Conservation (phyloP, 352 stramenopile genomes). For the Globisporangium polare region DNA sequence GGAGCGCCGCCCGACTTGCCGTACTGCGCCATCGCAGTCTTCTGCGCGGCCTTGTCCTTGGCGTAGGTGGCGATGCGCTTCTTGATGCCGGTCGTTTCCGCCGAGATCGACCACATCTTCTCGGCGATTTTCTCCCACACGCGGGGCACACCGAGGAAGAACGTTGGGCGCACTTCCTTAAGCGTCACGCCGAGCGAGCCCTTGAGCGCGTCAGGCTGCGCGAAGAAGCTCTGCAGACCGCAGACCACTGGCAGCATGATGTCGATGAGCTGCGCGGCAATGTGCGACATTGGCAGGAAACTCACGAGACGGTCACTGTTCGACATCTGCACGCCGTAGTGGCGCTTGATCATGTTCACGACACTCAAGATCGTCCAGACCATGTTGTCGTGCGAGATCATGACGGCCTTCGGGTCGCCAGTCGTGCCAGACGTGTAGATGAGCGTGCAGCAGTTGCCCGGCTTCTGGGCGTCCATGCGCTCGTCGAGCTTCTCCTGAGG, state of each 20-base stretch:
- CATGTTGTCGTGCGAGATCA: conserved; percentile 96
- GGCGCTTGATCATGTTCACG: conserved; percentile 52
- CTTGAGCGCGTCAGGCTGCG: conserved; percentile 88
- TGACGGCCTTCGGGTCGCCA: conserved; percentile 94
- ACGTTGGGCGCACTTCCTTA: conserved; percentile 82
- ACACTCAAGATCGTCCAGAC: conserved; percentile 78
- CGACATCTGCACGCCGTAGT: conserved; percentile 52
- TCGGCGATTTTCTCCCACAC: conserved; percentile 93
- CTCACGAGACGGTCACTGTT: conserved; percentile 76
- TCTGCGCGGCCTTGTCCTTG: conserved; percentile 81
- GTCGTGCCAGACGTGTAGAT: conserved; percentile 97
- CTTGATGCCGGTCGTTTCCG: conserved; percentile 88
- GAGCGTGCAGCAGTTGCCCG: conserved; percentile 85
- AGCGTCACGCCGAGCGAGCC: conserved; percentile 81
- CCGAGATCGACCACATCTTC: conserved; percentile 84
- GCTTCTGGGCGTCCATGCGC: conserved; percentile 75
- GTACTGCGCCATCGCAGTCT: conserved; percentile 81
- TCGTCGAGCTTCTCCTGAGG: conserved; percentile 60
- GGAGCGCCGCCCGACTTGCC: conserved; percentile 80
- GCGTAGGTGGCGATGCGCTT: conserved; percentile 90
- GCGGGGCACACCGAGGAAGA: conserved; percentile 90
- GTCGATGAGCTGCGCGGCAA: conserved; percentile 87
- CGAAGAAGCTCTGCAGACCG: conserved; percentile 82
- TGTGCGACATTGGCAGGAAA: conserved; percentile 89
- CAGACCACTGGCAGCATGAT: conserved; percentile 71